Evolutionary conservation across 257 asterid genomes (phyloP), one percentile per base, ranked within the genome.

Genomic region (Solanum dulcamara): DNA sequence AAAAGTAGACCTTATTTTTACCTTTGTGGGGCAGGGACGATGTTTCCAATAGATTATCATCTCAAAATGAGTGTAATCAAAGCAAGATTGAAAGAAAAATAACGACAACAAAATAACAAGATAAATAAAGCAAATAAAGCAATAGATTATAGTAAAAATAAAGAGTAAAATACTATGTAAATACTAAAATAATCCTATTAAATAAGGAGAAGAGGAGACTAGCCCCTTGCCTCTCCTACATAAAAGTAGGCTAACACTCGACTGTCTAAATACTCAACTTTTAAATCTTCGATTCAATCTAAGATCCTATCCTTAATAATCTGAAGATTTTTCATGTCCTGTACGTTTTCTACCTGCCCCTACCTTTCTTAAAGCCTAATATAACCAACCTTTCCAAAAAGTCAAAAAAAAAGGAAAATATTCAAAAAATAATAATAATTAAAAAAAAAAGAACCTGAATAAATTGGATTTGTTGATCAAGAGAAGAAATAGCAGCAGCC

Each of bases 391-490:
- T 57, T 1, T 57, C 6, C 13, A 18, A 57, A 57, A 57, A 57
- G 30, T n/a, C 7, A 7, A 57, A n/a, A n/a, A 44, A n/a, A 57
- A 7, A 1, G 8, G 13, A 17, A 15, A 66, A 15, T 66, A 66
- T 66, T 15, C 60, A 10, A 0, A n/a, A 8, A 20, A 20, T 1
- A 17, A 20, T 1, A 17, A 68, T 17, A 33, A 5, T n/a, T 42
- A 12, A 15, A 53, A 10, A 24, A 37, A 46, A 46, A 4, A 46
- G 53, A 8, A 89, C 90, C 91, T 86, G 88, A 85, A 86, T 83
- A 48, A 88, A 75, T 18, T 80, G 87, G 67, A 85, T 86, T 86
- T 90, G 88, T 71, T 90, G 91, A 81, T 90, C 85, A 42, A 90
- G 89, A 83, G 57, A 87, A 62, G 87, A 22, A 51, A 88, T 81